phyloP scores from a whole-genome alignment of 768 basidiomycete species.

The Rhizopogon vinicolor region DNA sequence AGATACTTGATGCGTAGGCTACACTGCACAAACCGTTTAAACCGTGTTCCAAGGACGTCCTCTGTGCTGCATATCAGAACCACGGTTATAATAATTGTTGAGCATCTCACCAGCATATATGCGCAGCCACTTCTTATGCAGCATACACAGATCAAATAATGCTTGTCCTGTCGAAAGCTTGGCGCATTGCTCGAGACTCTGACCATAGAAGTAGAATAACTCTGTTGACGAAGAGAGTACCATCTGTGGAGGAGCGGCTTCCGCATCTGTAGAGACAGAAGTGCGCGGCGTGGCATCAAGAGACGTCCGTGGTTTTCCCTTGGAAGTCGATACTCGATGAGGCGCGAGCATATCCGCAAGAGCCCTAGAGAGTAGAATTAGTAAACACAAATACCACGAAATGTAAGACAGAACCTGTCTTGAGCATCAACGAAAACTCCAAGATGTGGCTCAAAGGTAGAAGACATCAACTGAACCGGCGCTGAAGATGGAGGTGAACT shows the following conservation, averaged over 20 bases:
- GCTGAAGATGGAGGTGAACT: constrained; percentile 47
- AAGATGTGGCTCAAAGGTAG: constrained; percentile 93
- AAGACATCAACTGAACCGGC: constrained; percentile 65
- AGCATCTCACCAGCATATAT: constrained; percentile 74
- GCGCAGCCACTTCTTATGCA: constrained; percentile 93
- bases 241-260: constrained; percentile 44
- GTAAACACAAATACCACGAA: not conserved
- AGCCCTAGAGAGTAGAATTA: constrained; percentile 43
- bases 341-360: constrained; percentile 87
- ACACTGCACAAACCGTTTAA: constrained; percentile 60
- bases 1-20: not conserved
- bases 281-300: constrained; percentile 49
- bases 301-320: constrained; percentile 53
- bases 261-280: constrained; percentile 36
- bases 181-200: constrained; percentile 91
- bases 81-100: not conserved
- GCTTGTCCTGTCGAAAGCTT: constrained; percentile 84
- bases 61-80: constrained; percentile 41
- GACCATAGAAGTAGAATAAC: constrained; percentile 95
- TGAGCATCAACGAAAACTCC: constrained; percentile 93
- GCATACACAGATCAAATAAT: constrained; percentile 70
- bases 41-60: constrained; percentile 72
- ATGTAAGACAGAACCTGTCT: constrained; percentile 65
- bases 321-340: constrained; percentile 50
- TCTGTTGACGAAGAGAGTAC: constrained; percentile 94